Evolutionary conservation across 441 rosid genomes (phyloP), one percentile per base, ranked within the genome.

Genomic region (Manihot esculenta): DNA sequence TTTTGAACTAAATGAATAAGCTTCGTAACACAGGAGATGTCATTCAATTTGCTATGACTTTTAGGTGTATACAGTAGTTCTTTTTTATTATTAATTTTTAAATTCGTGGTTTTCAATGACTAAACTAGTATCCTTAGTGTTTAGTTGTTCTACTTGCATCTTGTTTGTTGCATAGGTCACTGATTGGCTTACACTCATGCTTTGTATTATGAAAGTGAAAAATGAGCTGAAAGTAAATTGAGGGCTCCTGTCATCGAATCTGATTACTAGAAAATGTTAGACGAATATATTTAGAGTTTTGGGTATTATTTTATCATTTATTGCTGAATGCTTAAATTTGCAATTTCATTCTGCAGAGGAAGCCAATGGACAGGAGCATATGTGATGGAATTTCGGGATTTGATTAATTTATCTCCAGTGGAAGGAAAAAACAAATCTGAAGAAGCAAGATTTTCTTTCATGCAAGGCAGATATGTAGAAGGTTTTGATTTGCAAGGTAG

Each of bases 291-390:
- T 26, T 61, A 38, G 69, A 66, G 50, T 70, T 63, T 58, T 15
- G 61, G 35, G 38, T 30, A 41, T 66, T 73, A 35, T 24, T 64
- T 45, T 38, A 20, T n/a, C 38, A 18, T n/a, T 44, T n/a, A n/a
- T 23, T 10, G 68, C 2, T 30, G 68, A 49, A 62, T 66, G 35
- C 73, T 76, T 26, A 56, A 30, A 20, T 30, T 69, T 50, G 60
- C 26, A 69, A 27, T 69, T 71, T 59, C 23, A 58, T 78, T 75
- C 72, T 73, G 60, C 74, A 92, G 97, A 71, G 91, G 94, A 81
- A 87, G 87, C 73, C 82, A 88, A 76, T 94, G 97, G 97, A 94
- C 99, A 13, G 99, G 97, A 74, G 85, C 75, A 51, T 92, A 94
- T 69, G 74, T 88, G 56, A 84, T 85, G 91, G 95, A 87, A 68